Percentiles rank a stretch among this genome's conserved stretches.
These are phyloP conservation scores for Suillus decipiens DNA, from an alignment of 768 basidiomycete species.

Conservation along the genomic window DNA sequence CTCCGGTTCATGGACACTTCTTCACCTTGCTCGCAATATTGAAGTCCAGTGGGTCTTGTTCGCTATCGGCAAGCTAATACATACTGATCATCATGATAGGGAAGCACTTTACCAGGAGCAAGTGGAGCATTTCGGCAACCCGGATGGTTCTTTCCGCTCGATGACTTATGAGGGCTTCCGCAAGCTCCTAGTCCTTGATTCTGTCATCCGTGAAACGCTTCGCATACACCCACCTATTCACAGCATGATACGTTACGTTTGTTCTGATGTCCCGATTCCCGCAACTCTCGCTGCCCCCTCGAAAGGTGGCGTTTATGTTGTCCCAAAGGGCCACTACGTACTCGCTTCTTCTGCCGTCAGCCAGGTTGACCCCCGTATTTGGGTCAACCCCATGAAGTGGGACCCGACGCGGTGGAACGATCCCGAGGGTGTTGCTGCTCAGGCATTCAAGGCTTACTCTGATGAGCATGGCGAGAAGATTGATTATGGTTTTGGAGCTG, in stretches of 20 bases:
- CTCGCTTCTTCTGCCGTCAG: slow-evolving; percentile 87
- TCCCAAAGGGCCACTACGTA: slow-evolving; percentile 89
- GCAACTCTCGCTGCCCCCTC: slow-evolving; percentile 76
- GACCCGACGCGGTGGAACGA: slow-evolving; percentile 87
- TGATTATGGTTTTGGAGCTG: slow-evolving; percentile 94
- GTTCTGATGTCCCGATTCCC: slow-evolving; percentile 82
- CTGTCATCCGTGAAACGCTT: slow-evolving; percentile 91
- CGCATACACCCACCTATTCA: slow-evolving; percentile 95
- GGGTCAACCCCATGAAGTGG: slow-evolving; percentile 74
- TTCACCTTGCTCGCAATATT: slow-evolving; percentile 79
- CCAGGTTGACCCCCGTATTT: slow-evolving; percentile 83
- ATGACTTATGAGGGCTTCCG: slow-evolving; percentile 88
- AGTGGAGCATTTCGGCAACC: slow-evolving; percentile 72
- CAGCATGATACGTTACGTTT: slow-evolving; percentile 91
- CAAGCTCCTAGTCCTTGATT: slow-evolving; percentile 79
- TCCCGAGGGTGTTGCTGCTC: slow-evolving; percentile 75
- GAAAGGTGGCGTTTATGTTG: slow-evolving; percentile 72
- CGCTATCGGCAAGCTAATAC: not conserved
- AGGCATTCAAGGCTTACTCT: slow-evolving; percentile 72
- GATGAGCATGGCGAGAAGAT: slow-evolving; percentile 85
- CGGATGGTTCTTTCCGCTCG: slow-evolving; percentile 77
- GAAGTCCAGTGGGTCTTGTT: slow-evolving; percentile 64
- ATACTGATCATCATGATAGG: slow-evolving; percentile 37
- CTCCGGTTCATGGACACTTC: slow-evolving; percentile 87
- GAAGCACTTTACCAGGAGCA: slow-evolving; percentile 90